Base-by-base conservation (phyloP, 2,329 filamentous ascomycete species). In the Diaporthe destruens region DNA sequence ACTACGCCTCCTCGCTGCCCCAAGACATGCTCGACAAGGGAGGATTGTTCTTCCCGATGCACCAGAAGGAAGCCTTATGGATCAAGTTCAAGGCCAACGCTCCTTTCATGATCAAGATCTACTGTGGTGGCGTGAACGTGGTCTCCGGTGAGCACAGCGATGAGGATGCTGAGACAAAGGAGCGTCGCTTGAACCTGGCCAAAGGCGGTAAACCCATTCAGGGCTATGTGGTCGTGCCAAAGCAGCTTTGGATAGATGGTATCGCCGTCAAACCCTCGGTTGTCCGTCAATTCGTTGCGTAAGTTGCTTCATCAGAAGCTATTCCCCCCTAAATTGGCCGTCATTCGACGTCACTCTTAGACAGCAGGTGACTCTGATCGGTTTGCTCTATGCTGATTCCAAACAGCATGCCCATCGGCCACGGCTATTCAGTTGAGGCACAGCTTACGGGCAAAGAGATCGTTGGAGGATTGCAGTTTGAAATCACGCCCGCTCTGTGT, bases 201-300 rank as follows among this genome's bases (percentile, higher is more conserved):
- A n/a, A 34, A 0, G 12, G 72, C 0, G 61, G 71, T 2, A 67
- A 75, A 54, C 71, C 16, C 25, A 71, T 80, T 12, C 79, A 79
- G n/a, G 78, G 82, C 69, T 78, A 80, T 67, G 66, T 85, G 12
- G 80, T 85, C 6, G 75, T 80, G 0, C 83, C 82, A 3, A 18
- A 72, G 0, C 84, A 85, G 71, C 70, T 11, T 4, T 85, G 82
- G 83, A 76, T 86, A 0, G 83, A 85, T 73, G 84, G 83, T 2
- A 80, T 84, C 34, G 82, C 79, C 0, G 75, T 75, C 14, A 72
- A 76, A 0, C 76, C 82, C 32, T 82, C 83, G 12, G 76, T 77
- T 0, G 83, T 87, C 6, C 80, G 83, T 12, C 86, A 88, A 72
- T 87, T 88, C 72, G 83, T 87, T 3, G 85, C 85, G 57, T 63